These are phyloP conservation scores for Lactarius sp. DNA, from an alignment of 768 basidiomycete genomes.

Conservation along the genomic window DNA sequence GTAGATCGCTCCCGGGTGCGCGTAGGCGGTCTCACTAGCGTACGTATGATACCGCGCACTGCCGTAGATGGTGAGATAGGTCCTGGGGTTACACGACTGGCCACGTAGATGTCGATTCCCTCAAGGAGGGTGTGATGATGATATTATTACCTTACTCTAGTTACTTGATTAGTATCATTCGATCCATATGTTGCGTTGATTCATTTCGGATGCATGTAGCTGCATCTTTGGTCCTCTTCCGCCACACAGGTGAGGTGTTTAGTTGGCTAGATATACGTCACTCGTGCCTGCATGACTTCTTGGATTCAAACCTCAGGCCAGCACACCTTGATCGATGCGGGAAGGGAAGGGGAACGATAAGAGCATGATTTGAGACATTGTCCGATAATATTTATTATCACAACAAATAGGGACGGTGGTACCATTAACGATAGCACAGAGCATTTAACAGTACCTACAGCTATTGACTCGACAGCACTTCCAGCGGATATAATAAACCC, in stretches of 20 bases:
- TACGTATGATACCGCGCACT: conserved; percentile 21
- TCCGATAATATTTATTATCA: background rate
- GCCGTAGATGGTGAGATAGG: conserved; percentile 1
- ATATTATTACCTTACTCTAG: background rate
- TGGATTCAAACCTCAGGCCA: background rate
- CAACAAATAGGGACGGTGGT: background rate
- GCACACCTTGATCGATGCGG: background rate
- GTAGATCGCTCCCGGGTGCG: conserved; percentile 8
- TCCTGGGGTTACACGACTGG: background rate
- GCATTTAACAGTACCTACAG: background rate
- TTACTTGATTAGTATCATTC: background rate
- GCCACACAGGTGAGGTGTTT: too few relatives aligned
- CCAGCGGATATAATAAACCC: background rate
- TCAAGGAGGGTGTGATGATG: background rate
- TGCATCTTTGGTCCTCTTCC: background rate
- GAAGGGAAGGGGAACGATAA: background rate
- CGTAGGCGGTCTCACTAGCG: conserved; percentile 19
- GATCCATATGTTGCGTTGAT: background rate
- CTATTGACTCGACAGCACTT: background rate
- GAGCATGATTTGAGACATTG: background rate
- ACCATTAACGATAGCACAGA: background rate
- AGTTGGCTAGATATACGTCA: background rate
- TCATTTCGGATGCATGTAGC: background rate
- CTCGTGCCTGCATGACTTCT: background rate
- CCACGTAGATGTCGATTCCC: background rate